phyloP scores from a whole-genome alignment of 2,329 filamentous ascomycete genomes.

The Parascedosporium putredinis region DNA sequence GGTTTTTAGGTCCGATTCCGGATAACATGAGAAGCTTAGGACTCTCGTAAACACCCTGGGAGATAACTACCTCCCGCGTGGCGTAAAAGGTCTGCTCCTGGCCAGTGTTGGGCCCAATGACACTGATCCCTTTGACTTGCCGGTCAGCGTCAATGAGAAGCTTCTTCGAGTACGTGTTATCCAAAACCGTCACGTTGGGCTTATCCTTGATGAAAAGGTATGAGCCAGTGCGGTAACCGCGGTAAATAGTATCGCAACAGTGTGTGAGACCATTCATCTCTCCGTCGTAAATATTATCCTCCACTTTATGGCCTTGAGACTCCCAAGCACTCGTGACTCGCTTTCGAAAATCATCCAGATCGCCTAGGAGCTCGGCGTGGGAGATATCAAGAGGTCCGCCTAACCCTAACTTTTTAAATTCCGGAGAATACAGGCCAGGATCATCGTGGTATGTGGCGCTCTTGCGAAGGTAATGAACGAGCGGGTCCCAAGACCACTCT shows the following conservation, averaged over 20 bases:
- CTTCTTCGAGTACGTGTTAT: conserved; percentile 17
- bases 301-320: conserved; percentile 37
- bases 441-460: conserved; percentile 35
- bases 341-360: conserved; percentile 32
- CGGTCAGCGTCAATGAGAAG: conserved; percentile 9
- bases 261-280: conserved; percentile 42
- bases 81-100: conserved; percentile 34
- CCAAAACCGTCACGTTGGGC: conserved; percentile 30
- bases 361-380: conserved; percentile 42
- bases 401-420: conserved; percentile 37
- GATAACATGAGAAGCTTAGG: conserved; percentile 21
- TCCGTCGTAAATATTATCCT: conserved; percentile 46
- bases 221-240: conserved; percentile 35
- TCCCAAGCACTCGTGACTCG: conserved; percentile 33
- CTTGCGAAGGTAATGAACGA: conserved; percentile 42
- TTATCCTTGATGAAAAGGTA: conserved; percentile 34
- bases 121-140: conserved; percentile 20
- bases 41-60: conserved; percentile 11
- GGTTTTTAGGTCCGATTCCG: conserved; percentile 20
- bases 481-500: conserved; percentile 47
- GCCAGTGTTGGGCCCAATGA: conserved; percentile 24
- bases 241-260: conserved; percentile 45
- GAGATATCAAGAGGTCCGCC: conserved; percentile 42
- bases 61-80: conserved; percentile 21
- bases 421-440: conserved; percentile 24